Evolutionary conservation across 2,329 filamentous ascomycete genomes (phyloP).

Genomic region (Hyphodiscus sp.): DNA sequence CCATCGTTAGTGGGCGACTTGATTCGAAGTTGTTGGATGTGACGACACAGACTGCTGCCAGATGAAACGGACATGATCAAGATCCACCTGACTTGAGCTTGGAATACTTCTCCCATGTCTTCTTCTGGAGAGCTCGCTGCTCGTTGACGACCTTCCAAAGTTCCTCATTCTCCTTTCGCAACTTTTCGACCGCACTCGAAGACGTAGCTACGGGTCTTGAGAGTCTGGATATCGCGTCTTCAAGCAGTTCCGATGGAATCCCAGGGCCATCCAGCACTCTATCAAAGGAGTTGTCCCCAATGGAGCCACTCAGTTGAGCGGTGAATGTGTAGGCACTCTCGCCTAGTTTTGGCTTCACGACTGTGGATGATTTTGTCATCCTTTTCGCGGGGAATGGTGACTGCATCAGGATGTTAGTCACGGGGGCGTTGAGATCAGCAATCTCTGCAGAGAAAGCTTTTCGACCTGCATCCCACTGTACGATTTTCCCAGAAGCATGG

Average conservation of each 20-base stretch:
- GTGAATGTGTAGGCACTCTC: slow-evolving; percentile 59
- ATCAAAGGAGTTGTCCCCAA: slow-evolving; percentile 13
- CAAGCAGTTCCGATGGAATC: slow-evolving; percentile 35
- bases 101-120: slow-evolving; percentile 30
- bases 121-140: slow-evolving; percentile 37
- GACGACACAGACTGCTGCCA: too few relatives aligned
- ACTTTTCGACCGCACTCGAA: slow-evolving; percentile 32
- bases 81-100: slow-evolving; percentile 21
- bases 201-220: slow-evolving; percentile 21
- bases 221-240: slow-evolving; percentile 44
- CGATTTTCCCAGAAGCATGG: slow-evolving; percentile 71
- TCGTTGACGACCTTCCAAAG: slow-evolving; percentile 40
- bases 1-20: too few relatives aligned
- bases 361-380: slow-evolving; percentile 46
- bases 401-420: slow-evolving; percentile 75
- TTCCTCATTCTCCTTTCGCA: slow-evolving; percentile 37
- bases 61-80: slow-evolving; percentile 14
- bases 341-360: slow-evolving; percentile 76
- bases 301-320: slow-evolving; percentile 48
- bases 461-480: slow-evolving; percentile 66
- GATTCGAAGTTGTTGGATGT: too few relatives aligned
- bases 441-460: slow-evolving; percentile 24
- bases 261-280: slow-evolving; percentile 18
- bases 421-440: slow-evolving; percentile 60
- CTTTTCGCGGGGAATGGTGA: slow-evolving; percentile 47